Evolutionary conservation across 306 rosid genomes (phyloP).

Genomic region (Citrullus mucosospermus): DNA sequence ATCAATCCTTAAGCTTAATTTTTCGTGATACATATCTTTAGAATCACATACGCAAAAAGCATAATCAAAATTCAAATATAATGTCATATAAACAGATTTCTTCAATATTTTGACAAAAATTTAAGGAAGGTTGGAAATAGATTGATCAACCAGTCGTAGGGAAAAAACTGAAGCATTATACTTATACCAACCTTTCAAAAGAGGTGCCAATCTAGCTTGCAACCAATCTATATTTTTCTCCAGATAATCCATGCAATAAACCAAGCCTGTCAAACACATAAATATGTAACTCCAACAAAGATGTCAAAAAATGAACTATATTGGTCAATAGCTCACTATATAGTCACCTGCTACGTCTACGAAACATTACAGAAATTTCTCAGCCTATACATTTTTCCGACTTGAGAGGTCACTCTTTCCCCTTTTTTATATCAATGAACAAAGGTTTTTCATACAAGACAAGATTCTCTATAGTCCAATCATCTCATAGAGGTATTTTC

Average conservation of each 20-base stretch:
- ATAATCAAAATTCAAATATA: not conserved
- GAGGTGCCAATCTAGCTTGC: conserved; percentile 68
- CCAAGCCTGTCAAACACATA: conserved; percentile 53
- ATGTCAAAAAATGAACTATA: not conserved
- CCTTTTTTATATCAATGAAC: not conserved
- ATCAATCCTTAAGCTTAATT: not conserved
- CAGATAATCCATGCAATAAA: conserved; percentile 88
- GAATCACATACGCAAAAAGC: not conserved
- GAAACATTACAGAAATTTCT: not conserved
- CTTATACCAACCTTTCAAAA: conserved; percentile 62
- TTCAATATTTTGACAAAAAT: not conserved
- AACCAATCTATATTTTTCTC: conserved; percentile 94
- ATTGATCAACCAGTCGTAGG: not conserved
- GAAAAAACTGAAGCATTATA: not conserved
- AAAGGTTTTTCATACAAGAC: conserved; percentile 1
- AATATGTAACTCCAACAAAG: conserved; percentile 11
- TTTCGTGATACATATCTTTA: not conserved
- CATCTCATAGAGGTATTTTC: not conserved
- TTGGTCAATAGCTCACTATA: not conserved
- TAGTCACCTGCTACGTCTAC: not conserved
- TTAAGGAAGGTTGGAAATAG: not conserved
- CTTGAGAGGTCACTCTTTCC: not conserved
- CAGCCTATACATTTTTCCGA: too few species aligned
- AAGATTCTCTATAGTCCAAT: not conserved
- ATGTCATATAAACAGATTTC: not conserved